Evolutionary conservation across 179 eudicot species (phyloP), one percentile per base, ranked within the genome.

Genomic region (Silene coronaria): DNA sequence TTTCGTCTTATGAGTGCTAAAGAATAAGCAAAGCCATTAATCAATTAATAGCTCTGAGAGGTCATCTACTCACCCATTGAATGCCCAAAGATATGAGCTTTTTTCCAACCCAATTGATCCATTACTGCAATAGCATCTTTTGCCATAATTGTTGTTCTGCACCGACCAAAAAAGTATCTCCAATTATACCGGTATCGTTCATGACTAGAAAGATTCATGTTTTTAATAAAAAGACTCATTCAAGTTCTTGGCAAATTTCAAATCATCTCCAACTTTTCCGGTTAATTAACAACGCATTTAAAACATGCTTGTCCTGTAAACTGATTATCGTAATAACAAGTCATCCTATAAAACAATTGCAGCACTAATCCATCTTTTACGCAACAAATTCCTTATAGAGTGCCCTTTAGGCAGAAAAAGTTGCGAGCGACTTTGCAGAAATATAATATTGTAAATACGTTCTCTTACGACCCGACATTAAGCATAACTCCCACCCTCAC

Each of bases 71-170:
- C 81, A 93, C 99, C 98, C 99, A 96, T 96, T 46, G 99, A 93
- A 85, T 96, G 99, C 17, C 99, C 99, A 77, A 93, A 87, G 57
- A 96, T 86, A 80, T 93, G 99, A 30, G 96, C 97, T 84, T 88
- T 88, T 77, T 75, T 78, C 99, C 99, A 96, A 65, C 98, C 97
- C 82, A 96, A 78, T 76, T 93, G 98, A 84, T 96, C 94, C 96
- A 96, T 86, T 64, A 96, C 62, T 45, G 98, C 90, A 67, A 93
- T 86, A 32, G 94, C 92, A 86, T 96, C 99, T 78, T 87, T 91
- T 3, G 99, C 99, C 99, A 96, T 96, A 70, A 86, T 89, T 12
- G 72, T 89, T 17, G 99, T 96, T 72, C 99, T 96, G 89, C 83
- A 76, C 57, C 76, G 76, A 69, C 61, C 58, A 61, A 38, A 71